Conservation (phyloP, 139 green algal species). For the Diplosphaera chodatii region DNA sequence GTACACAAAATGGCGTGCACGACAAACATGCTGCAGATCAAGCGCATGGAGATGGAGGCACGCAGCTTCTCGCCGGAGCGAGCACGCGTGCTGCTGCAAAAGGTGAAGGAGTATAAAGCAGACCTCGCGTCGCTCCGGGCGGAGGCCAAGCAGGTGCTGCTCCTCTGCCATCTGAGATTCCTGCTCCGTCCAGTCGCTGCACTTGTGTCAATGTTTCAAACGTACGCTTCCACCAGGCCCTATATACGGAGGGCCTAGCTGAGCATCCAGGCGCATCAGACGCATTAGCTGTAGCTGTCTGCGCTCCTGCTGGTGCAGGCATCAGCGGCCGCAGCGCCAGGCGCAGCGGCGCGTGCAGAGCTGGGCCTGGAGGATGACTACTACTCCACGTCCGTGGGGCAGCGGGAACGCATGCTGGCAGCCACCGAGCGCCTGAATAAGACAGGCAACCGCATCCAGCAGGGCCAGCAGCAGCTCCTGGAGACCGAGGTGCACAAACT, state of each 20-base stretch:
- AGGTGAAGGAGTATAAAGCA: slow-evolving; percentile 86
- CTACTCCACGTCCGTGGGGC: slow-evolving; percentile 58
- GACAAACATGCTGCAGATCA: slow-evolving; percentile 75
- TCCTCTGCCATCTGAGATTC: no score
- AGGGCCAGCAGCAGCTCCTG: slow-evolving; percentile 71
- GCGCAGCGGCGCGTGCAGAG: slow-evolving; percentile 59
- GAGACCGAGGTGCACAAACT: slow-evolving; percentile 71
- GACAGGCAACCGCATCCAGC: slow-evolving; percentile 59
- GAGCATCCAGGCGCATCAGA: background rate
- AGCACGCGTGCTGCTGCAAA: slow-evolving; percentile 51
- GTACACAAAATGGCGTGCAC: no score
- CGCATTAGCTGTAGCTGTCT: background rate
- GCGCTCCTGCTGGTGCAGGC: background rate
- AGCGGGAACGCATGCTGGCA: slow-evolving; percentile 77
- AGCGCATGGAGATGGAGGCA: slow-evolving; percentile 94
- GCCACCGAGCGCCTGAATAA: slow-evolving; percentile 71
- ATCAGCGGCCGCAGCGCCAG: slow-evolving; percentile 1
- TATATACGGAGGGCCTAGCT: no score
- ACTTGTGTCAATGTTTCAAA: no score
- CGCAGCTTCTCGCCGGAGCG: slow-evolving; percentile 64
- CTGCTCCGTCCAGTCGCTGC: no score
- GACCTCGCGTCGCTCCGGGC: slow-evolving; percentile 66
- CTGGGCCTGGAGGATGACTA: slow-evolving; percentile 75
- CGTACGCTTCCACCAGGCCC: no score
- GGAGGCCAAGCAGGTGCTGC: slow-evolving; percentile 23